Base-by-base conservation (phyloP, 148 eudicot species). In the Oxyria digyna region DNA sequence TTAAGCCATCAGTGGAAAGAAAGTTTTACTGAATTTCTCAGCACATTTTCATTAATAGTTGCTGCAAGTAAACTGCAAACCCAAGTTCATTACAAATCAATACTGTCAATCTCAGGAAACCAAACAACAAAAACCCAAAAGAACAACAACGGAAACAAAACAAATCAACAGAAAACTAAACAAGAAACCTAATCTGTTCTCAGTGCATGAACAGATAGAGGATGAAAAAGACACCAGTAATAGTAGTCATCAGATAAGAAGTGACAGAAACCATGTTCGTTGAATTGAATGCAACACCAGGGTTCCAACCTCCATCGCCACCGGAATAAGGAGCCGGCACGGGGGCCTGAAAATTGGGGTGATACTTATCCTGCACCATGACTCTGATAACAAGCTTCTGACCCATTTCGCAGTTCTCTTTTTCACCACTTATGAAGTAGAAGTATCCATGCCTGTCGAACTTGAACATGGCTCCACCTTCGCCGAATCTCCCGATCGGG, bases 341-440 rank as follows among this genome's bases (percentile, higher is more conserved):
- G n/a, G n/a, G n/a, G n/a, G 68, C 23, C 2, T 18, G 68, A 17
- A 6, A 20, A 11, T 23, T 65, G 1, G 24, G 43, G 45, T 65
- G 45, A 65, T 65, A 65, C n/a, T 17, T 27, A 14, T 35, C 18
- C 8, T 62, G 74, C 31, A 62, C 74, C 74, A 71, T 71, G 43
- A 71, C 68, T 1, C 74, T 55, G 46, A 71, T 62, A 15, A 71
- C 62, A 1, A 71, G 37, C 68, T 42, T 71, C 54, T 71, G 74
- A 57, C 74, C 74, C 6, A 62, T 7, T 27, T 71, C 74, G 42
- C 74, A 71, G 15, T 71, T 64, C 15, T 41, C 68, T 40, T 42
- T 54, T 15, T 71, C 15, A 0, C 68, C 74, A 29, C 74, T 71
- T 14, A 71, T 71, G 73, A 71, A 71, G 74, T 71, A 71, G 67